Base-by-base conservation (phyloP, 2,329 filamentous ascomycete species). In the Fusarium paranaense region DNA sequence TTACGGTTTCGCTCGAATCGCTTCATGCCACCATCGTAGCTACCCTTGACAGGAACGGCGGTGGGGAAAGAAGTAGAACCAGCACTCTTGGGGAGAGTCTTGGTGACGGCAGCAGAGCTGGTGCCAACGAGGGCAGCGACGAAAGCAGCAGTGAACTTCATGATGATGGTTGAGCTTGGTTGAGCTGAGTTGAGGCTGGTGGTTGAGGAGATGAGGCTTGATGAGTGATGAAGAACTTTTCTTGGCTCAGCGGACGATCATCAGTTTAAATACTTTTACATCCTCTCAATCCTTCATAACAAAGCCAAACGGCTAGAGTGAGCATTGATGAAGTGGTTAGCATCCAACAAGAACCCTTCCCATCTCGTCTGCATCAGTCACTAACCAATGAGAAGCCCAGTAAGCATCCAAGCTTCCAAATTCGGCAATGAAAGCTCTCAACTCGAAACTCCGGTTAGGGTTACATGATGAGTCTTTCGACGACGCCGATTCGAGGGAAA, bases 11-110 rank as follows among this genome's bases (percentile, higher is more conserved):
- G 67, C 64, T 75, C 73, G 40, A 69, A 75, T 42, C 73, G 73
- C 64, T 75, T 75, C 73, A 75, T 75, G 37, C 70, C 70, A 38
- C 73, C 73, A 64, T 75, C 73, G 2, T 42, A 75, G 47, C 59
- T 75, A n/a, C 72, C 67, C 47, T 65, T 71, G 50, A 75, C 73
- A 14, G 73, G 73, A 42, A 75, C 73, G 11, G 73, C 73, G 30
- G 73, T 75, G 27, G 73, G 70, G 38, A 64, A 75, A 11, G 73
- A 71, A 20, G 73, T 71, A 16, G 42, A 40, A 20, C 73, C 73
- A 3, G 73, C 66, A 47, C 70, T 73, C 52, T 73, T 71, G 25
- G 73, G 73, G n/a, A 75, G 70, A 60, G 73, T 75, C 60, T 64
- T 75, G 27, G 73, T 75, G 40, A 73, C 73, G 52, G 73, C 73